Evolutionary conservation across 2,329 filamentous ascomycete genomes (phyloP).

Genomic region (Nothomitra cinnamomea): DNA sequence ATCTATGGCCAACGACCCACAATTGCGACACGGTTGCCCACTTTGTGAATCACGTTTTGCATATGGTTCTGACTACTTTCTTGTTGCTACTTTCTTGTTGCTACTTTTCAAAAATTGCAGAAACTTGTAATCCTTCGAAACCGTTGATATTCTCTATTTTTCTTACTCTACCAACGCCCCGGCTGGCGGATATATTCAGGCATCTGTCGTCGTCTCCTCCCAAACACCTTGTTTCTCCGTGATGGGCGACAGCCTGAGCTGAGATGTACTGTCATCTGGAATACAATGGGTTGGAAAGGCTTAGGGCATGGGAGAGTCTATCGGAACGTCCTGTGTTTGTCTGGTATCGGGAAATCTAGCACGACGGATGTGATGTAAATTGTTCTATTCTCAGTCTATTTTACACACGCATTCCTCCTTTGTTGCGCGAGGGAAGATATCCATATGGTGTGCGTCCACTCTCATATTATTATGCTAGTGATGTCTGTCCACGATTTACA

Average conservation of each 20-base stretch:
- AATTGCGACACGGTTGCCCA: background rate
- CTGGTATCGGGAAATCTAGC: background rate
- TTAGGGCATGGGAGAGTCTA: constrained; percentile 1
- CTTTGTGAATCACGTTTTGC: background rate
- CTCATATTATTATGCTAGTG: background rate
- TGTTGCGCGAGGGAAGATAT: background rate
- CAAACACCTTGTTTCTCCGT: background rate
- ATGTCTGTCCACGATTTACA: background rate
- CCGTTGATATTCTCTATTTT: background rate
- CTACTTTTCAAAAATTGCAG: background rate
- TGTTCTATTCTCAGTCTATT: background rate
- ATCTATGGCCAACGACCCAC: background rate
- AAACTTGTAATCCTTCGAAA: constrained; percentile 2
- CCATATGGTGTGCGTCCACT: background rate
- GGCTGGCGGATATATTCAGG: background rate
- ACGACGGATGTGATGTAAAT: background rate
- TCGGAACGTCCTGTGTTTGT: background rate
- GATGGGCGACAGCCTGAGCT: background rate
- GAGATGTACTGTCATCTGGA: constrained; percentile 3
- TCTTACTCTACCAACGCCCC: background rate
- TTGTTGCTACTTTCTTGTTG: constrained; percentile 2
- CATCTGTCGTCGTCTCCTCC: background rate
- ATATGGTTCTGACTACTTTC: constrained; percentile 2
- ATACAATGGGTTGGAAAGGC: constrained; percentile 2
- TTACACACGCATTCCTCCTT: constrained; percentile 1